phyloP scores from a whole-genome alignment of 1,284 basidiomycete species.

The Malassezia yamatoensis region DNA sequence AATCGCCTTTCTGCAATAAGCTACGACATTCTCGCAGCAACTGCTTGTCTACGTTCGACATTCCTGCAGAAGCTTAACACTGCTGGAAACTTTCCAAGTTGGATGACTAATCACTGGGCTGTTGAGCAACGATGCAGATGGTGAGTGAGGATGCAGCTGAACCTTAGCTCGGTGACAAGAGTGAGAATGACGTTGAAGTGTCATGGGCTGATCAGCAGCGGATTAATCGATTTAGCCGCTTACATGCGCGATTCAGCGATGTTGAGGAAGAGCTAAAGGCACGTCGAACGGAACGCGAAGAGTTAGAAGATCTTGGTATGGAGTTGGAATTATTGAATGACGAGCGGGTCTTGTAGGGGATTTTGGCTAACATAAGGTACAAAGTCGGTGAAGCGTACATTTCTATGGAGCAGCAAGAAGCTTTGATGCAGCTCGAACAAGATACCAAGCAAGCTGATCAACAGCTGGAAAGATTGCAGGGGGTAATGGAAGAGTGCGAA shows the following conservation, averaged over 20 bases:
- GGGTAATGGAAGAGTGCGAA: constrained; percentile 63
- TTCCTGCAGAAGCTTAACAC: neutral
- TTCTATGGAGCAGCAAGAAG: constrained; percentile 62
- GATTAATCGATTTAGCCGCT: constrained; percentile 84
- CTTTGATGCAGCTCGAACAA: constrained; percentile 63
- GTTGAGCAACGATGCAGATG: constrained; percentile 8
- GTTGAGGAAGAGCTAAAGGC: constrained; percentile 63
- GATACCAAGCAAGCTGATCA: constrained; percentile 60
- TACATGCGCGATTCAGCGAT: constrained; percentile 66
- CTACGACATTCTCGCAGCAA: constrained; percentile 17
- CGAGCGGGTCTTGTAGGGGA: constrained; percentile 16
- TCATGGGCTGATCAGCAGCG: constrained; percentile 91
- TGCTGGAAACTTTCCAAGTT: neutral
- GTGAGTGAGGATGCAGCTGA: neutral
- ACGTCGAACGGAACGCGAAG: constrained; percentile 80
- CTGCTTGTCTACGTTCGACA: constrained; percentile 17
- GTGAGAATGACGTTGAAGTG: constrained; percentile 64
- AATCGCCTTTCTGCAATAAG: constrained; percentile 11
- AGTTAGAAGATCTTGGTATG: constrained; percentile 73
- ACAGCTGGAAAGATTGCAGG: constrained; percentile 56
- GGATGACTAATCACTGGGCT: neutral
- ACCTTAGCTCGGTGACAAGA: constrained; percentile 24
- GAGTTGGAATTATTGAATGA: constrained; percentile 76
- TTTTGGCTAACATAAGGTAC: constrained; percentile 51
- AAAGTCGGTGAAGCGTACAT: constrained; percentile 82